Conservation (phyloP, 192 early-diverging fungal genomes). For the Entomortierella beljakovae region DNA sequence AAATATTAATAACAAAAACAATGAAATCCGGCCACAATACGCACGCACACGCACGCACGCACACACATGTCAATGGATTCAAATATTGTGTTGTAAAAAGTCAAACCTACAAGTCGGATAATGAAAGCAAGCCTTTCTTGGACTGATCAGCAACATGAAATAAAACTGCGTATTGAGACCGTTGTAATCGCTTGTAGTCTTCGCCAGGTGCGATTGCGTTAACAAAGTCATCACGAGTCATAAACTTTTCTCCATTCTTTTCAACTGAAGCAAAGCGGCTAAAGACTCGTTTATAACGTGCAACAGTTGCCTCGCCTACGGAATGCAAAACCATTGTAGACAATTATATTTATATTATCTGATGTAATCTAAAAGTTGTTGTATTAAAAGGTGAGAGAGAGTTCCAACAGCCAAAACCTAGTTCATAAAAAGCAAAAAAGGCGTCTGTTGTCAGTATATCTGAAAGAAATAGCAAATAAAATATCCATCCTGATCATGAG, state of each 20-base stretch:
- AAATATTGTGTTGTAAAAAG: too few relatives aligned
- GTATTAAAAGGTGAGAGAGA: too few relatives aligned
- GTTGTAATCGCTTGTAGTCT: constrained; percentile 67
- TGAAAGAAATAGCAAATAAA: neutral
- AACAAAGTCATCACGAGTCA: constrained; percentile 71
- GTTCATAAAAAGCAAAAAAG: neutral
- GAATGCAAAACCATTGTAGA: constrained; percentile 1
- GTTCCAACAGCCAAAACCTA: neutral
- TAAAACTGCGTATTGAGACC: constrained; percentile 67
- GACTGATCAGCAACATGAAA: constrained; percentile 69
- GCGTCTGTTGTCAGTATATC: too few relatives aligned
- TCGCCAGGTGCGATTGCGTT: constrained; percentile 66
- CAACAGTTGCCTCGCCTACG: constrained; percentile 10
- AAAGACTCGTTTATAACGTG: constrained; percentile 60
- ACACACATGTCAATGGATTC: neutral
- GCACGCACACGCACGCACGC: neutral
- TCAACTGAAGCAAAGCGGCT: constrained; percentile 62
- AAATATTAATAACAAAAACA: too few relatives aligned
- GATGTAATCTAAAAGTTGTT: neutral
- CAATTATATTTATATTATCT: neutral
- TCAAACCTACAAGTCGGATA: constrained; percentile 65
- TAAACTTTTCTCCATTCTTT: constrained; percentile 60
- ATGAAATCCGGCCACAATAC: too few relatives aligned
- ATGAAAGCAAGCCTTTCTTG: constrained; percentile 58
- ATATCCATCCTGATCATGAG: neutral